Percentiles rank a stretch among this genome's conserved stretches.
phyloP scores from a whole-genome alignment of 495 filamentous ascomycete genomes.

The Tirmania nivea region DNA sequence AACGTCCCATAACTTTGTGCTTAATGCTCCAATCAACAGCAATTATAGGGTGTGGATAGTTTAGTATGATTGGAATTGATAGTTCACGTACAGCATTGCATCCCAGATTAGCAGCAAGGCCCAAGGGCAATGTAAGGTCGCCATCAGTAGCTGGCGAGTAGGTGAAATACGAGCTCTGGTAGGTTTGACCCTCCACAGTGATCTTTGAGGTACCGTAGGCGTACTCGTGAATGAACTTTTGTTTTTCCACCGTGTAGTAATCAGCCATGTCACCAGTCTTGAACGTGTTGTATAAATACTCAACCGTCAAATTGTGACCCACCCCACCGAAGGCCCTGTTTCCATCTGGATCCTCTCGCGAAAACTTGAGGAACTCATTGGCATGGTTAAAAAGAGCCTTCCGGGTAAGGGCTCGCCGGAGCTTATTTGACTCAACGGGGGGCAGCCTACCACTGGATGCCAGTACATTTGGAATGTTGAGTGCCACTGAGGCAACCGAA shows the following conservation, averaged over 20 bases:
- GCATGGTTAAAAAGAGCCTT: slow-evolving; percentile 25
- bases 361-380: slow-evolving; percentile 25
- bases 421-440: slow-evolving; percentile 14
- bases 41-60: not conserved
- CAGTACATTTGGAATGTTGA: not conserved
- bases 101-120: not conserved
- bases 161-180: slow-evolving; percentile 21
- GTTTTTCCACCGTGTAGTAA: not conserved
- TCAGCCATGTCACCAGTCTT: slow-evolving; percentile 14
- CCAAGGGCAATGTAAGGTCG: no score
- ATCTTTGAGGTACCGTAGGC: slow-evolving; percentile 19
- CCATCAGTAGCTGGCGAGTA: slow-evolving; percentile 23
- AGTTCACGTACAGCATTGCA: slow-evolving; percentile 15
- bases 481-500: not conserved
- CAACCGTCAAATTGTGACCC: slow-evolving; percentile 42
- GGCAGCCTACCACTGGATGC: not conserved
- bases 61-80: not conserved
- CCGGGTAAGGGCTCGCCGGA: slow-evolving; percentile 10
- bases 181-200: slow-evolving; percentile 15
- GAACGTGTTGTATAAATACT: slow-evolving; percentile 33
- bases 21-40: not conserved
- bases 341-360: slow-evolving; percentile 22
- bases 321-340: slow-evolving; percentile 38
- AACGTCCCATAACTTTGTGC: not conserved
- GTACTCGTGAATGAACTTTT: slow-evolving; percentile 6